Evolutionary conservation across 2,329 filamentous ascomycete species (phyloP), one percentile per base, ranked within the genome.

Genomic region (Tolypocladium endophyticum): DNA sequence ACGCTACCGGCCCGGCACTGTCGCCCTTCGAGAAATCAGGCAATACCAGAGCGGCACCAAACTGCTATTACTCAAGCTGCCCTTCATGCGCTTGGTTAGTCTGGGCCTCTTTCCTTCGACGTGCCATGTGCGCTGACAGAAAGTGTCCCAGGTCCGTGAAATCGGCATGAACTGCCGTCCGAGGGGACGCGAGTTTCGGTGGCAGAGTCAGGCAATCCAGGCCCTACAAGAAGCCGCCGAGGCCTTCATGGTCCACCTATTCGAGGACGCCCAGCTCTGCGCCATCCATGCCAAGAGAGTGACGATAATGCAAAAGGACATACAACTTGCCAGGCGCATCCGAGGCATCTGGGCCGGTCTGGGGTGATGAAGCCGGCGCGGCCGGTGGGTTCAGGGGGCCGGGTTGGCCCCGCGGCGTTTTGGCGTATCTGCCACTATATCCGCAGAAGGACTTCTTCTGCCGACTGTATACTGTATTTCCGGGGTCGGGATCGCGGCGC

Each of bases 221-320:
- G 93, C 93, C 16, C 81, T 97, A 3, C 93, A 97, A 76, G 93
- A 97, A 79, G 91, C 93, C 18, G 86, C 92, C n/a, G 93, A 97
- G 77, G 93, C 93, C 6, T 97, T 96, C 75, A 82, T 97, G 66
- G 89, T 97, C 61, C 92, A 96, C 71, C 80, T 97, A n/a, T 97
- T 97, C 71, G 92, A 97, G 61, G 72, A 75, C 58, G 73, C 73
- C 41, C 97, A 97, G 77, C 83, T 97, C 50, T 97, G 93, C 77
- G 94, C 93, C 63, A 92, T 97, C 68, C 93, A 97, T 76, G 94
- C 93, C 63, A 97, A 96, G 79, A 83, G 93, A 72, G 92, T 97
- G 58, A 97, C 93, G 45, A 96, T 97, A 68, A 93, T 96, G 90
- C 92, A 94, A 75, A 96, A 96, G 78, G 94, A 97, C 75, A 96